Base-by-base conservation (phyloP, 2,329 filamentous ascomycete genomes). In the Chaetothyriales sp. region DNA sequence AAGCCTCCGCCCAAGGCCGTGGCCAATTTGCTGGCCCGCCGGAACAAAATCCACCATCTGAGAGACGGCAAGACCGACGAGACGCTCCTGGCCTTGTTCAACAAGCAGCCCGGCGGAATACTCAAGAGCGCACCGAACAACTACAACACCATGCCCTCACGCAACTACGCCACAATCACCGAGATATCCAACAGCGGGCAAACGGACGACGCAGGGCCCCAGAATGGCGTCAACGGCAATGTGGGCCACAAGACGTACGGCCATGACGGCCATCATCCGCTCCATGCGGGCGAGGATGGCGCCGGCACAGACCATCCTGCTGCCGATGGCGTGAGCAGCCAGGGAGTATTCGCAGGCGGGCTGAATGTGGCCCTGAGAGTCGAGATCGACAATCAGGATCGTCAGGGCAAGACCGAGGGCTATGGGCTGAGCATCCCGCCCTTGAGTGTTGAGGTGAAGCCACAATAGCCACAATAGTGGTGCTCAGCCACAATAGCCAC, bases 261-360 rank as follows among this genome's bases (percentile, higher is more conserved):
- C 54, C 81, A 80, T 53, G 73, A 89, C 69, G 82, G 82, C 1
- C 85, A 89, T 62, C 73, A 77, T 1, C 78, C 83, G 20, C 74
- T 95, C 43, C 84, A 89, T 64, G 69, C 70, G 3, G 89, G 90
- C 46, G 90, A 95, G 65, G 68, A 80, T n/a, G 72, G 77, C 46
- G 86, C 86, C 0, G 90, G 90, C 2, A 89, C 88, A 0, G 72
- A 70, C 28, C 89, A 95, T 70, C 80, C 78, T 53, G 86, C 89
- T 10, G 85, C 87, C 2, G 68, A 70, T 58, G 71, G 71, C 1
- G 56, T 70, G 46, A 67, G 61, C 55, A 64, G 56, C 51, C 57
- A 61, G 6, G 69, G 68, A 18, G 59, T 61, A 40, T 63, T 71
- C 60, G 58, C 61, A 44, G 70, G 70, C 33, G 70, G 70, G 1